These are phyloP conservation scores for Calendula officinalis DNA, from an alignment of 129 eudicot species.

Conservation along the genomic window DNA sequence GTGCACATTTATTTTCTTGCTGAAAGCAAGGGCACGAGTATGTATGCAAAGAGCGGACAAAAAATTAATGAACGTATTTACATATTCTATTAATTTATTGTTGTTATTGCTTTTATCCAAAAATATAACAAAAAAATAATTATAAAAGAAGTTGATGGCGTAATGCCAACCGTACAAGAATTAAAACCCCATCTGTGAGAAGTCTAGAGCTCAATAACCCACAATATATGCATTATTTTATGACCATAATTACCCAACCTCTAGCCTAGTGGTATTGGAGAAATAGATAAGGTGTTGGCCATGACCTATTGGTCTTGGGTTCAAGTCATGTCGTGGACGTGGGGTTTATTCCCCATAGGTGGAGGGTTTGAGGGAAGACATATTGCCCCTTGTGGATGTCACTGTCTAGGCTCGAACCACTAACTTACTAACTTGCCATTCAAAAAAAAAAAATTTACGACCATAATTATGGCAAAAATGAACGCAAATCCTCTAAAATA, in stretches of 20 bases:
- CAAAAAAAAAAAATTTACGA: too few species aligned
- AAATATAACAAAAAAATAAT: background rate
- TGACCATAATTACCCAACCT: background rate
- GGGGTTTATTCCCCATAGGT: too few species aligned
- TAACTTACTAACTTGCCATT: too few species aligned
- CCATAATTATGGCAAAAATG: too few species aligned
- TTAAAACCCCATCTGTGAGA: constrained; percentile 11
- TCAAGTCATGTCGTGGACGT: too few species aligned
- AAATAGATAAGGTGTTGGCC: too few species aligned
- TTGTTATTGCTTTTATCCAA: constrained; percentile 12
- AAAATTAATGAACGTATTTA: constrained; percentile 18
- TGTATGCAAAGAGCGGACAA: constrained; percentile 26
- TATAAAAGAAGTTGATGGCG: background rate
- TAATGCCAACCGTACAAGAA: constrained; percentile 26
- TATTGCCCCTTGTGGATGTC: too few species aligned
- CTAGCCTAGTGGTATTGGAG: too few species aligned
- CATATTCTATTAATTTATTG: constrained; percentile 8
- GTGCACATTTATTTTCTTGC: constrained; percentile 27
- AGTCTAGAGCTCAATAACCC: constrained; percentile 18
- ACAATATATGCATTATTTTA: background rate
- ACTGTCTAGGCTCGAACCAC: too few species aligned
- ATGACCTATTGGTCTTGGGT: too few species aligned
- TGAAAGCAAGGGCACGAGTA: constrained; percentile 32
- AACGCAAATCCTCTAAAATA: too few species aligned
- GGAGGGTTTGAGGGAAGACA: too few species aligned